Base-by-base conservation (phyloP, 1,284 basidiomycete genomes). In the Leccinum pallidistipes region DNA sequence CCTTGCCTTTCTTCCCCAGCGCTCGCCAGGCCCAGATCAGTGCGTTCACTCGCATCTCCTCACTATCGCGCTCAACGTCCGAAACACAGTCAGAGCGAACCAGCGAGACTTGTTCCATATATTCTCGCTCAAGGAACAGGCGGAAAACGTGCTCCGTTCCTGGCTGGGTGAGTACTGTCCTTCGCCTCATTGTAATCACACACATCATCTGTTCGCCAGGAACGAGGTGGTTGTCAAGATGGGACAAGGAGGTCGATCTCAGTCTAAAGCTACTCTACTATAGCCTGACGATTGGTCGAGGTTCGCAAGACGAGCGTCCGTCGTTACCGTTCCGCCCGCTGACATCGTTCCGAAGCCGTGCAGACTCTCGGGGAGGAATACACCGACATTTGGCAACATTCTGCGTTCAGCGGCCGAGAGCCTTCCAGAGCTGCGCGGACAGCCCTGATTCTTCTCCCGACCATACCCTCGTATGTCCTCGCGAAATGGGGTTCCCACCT, bases 361-460 rank as follows among this genome's bases (percentile, higher is more conserved):
- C 93, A 94, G 74, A 94, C 92, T 2, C 80, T 96, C 0, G 94
- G 94, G 14, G 94, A 97, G 75, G 94, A 97, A 72, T 97, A 97
- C 71, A 95, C 93, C 1, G 91, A 92, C 69, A 89, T 92, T 34
- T 90, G 92, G 84, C 85, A 89, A 58, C 85, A 86, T 60, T 86
- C 87, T 12, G 70, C 76, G 16, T 75, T 70, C 50, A 72, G 72
- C 11, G 65, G 71, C 11, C 69, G 73, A 14, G 70, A 76, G 38
- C 86, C 84, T 12, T 77, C 83, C 18, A 71, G 64, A 38, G 69
- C 74, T 60, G 69, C 78, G 11, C 83, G 88, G 40, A 73, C 80
- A 18, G 80, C 81, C 1, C 77, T 94, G 11, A 78, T 93, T 50
- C 79, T 94, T 16, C 79, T 94, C 32, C 83, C 88, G 54, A 79